phyloP scores from a whole-genome alignment of 768 basidiomycete species.

The Lenzites betulinus region DNA sequence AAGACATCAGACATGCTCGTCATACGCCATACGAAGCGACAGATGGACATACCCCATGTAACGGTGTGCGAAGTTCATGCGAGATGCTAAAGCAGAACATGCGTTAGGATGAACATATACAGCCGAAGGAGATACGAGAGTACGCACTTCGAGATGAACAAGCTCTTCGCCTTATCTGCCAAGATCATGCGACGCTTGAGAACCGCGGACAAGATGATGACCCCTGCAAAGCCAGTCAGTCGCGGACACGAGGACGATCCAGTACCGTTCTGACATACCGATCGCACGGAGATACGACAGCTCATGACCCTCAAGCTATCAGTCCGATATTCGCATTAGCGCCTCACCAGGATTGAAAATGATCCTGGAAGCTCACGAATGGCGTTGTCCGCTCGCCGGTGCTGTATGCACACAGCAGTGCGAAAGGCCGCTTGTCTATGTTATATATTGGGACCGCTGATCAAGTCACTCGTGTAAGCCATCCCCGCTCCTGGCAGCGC shows the following conservation, averaged over 20 bases:
- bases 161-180: conserved; percentile 90
- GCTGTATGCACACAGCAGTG: conserved; percentile 89
- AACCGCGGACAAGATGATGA: conserved; percentile 91
- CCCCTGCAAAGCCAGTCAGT: conserved; percentile 46
- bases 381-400: conserved; percentile 77
- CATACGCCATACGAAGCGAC: background rate
- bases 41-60: conserved; percentile 71
- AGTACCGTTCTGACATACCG: conserved; percentile 43
- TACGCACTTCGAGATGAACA: conserved; percentile 87
- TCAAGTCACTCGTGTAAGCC: background rate
- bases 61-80: conserved; percentile 86
- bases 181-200: conserved; percentile 91
- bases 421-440: conserved; percentile 90
- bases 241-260: background rate
- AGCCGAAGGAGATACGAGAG: background rate
- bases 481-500: too few species aligned
- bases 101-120: background rate
- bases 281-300: conserved; percentile 91
- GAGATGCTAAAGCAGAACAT: conserved; percentile 60
- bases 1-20: background rate
- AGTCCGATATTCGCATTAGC: background rate
- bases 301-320: conserved; percentile 83
- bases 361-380: conserved; percentile 57
- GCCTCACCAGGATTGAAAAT: background rate
- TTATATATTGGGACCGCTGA: conserved; percentile 91